A percentile compares a stretch with the other conserved stretches of the same genome.
Evolutionary conservation across 805 yeast genomes (phyloP).

Genomic region (Teunomyces cretensis): DNA sequence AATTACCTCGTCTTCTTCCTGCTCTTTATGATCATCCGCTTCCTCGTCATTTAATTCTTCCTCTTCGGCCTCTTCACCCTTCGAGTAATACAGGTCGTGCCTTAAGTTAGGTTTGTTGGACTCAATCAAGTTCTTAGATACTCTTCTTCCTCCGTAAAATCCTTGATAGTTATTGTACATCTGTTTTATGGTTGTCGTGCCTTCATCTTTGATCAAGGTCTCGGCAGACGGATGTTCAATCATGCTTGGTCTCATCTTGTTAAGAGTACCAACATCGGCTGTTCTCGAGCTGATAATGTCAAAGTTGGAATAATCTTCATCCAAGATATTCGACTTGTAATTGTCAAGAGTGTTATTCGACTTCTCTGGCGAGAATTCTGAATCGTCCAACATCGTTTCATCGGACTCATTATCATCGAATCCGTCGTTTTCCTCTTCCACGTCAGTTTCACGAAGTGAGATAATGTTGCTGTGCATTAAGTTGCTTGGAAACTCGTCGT

Average conservation of each 20-base stretch:
- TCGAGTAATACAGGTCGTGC: constrained; percentile 6
- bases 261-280: constrained; percentile 28
- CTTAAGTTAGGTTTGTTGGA: constrained; percentile 12
- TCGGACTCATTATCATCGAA: constrained; percentile 17
- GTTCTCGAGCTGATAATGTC: constrained; percentile 28
- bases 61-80: neutral
- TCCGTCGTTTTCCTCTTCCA: constrained; percentile 23
- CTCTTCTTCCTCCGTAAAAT: constrained; percentile 9
- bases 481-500: constrained; percentile 15
- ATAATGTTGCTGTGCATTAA: constrained; percentile 7
- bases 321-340: constrained; percentile 8
- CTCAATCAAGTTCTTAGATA: constrained; percentile 10
- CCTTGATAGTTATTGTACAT: constrained; percentile 27
- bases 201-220: constrained; percentile 17
- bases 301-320: constrained; percentile 24
- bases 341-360: constrained; percentile 6
- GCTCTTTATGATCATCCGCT: neutral
- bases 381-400: constrained; percentile 19
- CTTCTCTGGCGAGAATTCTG: constrained; percentile 9
- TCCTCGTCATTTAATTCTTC: neutral
- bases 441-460: constrained; percentile 10
- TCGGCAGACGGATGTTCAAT: constrained; percentile 26
- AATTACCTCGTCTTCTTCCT: neutral
- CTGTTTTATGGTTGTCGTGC: constrained; percentile 14
- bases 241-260: constrained; percentile 22